Conservation (phyloP, 2,329 filamentous ascomycete genomes). For the Epichloe uncinata region DNA sequence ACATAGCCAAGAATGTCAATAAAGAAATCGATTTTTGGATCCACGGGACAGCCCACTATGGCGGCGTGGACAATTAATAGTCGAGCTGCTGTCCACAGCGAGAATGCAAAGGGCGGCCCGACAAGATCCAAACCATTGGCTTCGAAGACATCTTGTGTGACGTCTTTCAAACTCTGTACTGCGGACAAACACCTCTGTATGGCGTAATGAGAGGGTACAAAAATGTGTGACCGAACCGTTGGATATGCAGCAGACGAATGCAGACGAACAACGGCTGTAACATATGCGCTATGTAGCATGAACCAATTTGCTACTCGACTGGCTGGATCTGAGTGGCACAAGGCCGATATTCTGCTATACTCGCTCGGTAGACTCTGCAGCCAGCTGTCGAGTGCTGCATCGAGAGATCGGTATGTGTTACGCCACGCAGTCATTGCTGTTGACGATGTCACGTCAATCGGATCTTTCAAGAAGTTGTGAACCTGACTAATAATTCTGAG, state of each 20-base stretch:
- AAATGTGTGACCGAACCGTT: conserved; percentile 25
- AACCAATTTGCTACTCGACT: conserved; percentile 34
- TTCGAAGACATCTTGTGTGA: conserved; percentile 29
- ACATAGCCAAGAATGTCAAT: conserved; percentile 28
- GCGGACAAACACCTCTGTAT: conserved; percentile 32
- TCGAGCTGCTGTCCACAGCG: conserved; percentile 29
- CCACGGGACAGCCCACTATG: conserved; percentile 22
- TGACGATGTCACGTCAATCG: conserved; percentile 25
- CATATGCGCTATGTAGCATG: conserved; percentile 32
- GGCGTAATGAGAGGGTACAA: conserved; percentile 29
- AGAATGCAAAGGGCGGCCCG: conserved; percentile 30
- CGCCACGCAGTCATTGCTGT: conserved; percentile 27
- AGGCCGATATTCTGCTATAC: conserved; percentile 30
- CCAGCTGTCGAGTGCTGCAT: conserved; percentile 27
- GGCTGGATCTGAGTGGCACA: conserved; percentile 31
- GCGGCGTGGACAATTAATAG: conserved; percentile 28
- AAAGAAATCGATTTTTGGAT: conserved; percentile 29
- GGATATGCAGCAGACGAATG: conserved; percentile 31
- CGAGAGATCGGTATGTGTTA: conserved; percentile 26
- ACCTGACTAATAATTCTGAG: conserved; percentile 28
- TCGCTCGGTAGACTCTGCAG: conserved; percentile 29
- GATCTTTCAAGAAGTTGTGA: conserved; percentile 27
- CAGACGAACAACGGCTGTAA: conserved; percentile 29
- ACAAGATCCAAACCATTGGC: conserved; percentile 29
- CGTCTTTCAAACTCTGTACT: conserved; percentile 29